Evolutionary conservation across 371 early-diverging fungal genomes (phyloP), one percentile per base, ranked within the genome.

Genomic region (Saksenaea oblongispora): DNA sequence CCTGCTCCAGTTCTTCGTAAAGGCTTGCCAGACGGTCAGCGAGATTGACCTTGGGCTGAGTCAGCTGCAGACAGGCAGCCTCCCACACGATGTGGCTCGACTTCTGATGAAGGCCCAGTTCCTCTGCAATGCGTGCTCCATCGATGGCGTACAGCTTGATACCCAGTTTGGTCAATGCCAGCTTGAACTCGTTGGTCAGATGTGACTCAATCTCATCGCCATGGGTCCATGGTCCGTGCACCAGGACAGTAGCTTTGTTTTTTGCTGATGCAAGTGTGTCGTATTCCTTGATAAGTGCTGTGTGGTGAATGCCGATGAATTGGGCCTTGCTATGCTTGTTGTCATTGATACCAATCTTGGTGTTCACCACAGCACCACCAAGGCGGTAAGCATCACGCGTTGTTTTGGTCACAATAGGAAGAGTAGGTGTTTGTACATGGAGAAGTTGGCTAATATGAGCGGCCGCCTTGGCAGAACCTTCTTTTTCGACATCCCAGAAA

Each of bases 201-300:
- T 88, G 87, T 24, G 79, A 74, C 60, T 89, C 88, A 22, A 92
- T 63, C 34, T 92, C 91, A 47, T 87, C 90, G 39, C 82, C 85
- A 15, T 79, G 84, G 51, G 73, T 74, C 89, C 87, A 88, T 11
- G 85, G 78, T 31, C 90, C 80, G 71, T 92, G 89, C 56, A 93
- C 55, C 18, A 93, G 67, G 9, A 93, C 75, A 4, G 70, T 74
- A 2, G 87, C 89, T 34, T 82, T 82, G 34, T 75, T 67, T 63
- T 77, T 78, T 35, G 89, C 81, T 0, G 82, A 67, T n/a, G 72
- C 75, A 24, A 89, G 79, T 26, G 87, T 80, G 61, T 92, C 84
- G 73, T 85, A 90, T 60, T 85, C 84, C 35, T 80, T 73, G 63
- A 86, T 73, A 27, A 91, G 64, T 27, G 73, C 62, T 15, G 81